Base-by-base conservation (phyloP, 495 filamentous ascomycete species). In the Xylaria castorea region DNA sequence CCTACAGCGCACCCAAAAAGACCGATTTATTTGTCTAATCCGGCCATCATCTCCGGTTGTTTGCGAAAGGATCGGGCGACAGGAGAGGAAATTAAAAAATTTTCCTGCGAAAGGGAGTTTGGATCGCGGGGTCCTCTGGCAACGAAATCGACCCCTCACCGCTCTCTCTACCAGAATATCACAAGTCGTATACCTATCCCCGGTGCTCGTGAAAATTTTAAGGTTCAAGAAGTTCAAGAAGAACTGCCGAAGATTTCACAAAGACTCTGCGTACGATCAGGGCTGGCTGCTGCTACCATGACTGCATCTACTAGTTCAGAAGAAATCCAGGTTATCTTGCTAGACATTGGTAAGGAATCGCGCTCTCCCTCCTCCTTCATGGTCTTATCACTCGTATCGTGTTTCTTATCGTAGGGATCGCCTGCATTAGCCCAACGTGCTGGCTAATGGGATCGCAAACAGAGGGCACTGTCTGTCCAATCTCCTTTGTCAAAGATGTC, bases 401-500 rank as follows among this genome's bases (percentile, higher is more conserved):
- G 68, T 75, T 51, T 75, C 71, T 62, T 64, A 74, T 69, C 60
- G 67, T 67, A 70, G 61, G 73, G 66, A 8, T 57, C 70, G 27
- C 38, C 63, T 75, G 78, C 76, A 80, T 80, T 78, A 76, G 75
- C 77, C 75, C 73, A 74, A 74, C 65, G 65, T 75, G 72, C 74
- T 81, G 74, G 80, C 83, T 85, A 84, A 86, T 81, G 78, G 72
- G 71, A 48, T 70, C 36, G 71, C 75, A 65, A 51, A 70, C 79
- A 92, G 90, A 92, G 83, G 90, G 90, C 72, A 92, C 90, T 32
- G 87, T 92, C 66, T 91, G 89, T 76, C 88, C 88, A 76, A 91
- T 92, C 75, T 89, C 88, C 76, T 92, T 92, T 79, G 90, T 92
- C 81, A 91, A 92, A 80, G 89, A 91, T 75, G 86, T 88, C 71